Conservation (phyloP, 805 yeast species). For the Naumovozyma dairenensis region DNA sequence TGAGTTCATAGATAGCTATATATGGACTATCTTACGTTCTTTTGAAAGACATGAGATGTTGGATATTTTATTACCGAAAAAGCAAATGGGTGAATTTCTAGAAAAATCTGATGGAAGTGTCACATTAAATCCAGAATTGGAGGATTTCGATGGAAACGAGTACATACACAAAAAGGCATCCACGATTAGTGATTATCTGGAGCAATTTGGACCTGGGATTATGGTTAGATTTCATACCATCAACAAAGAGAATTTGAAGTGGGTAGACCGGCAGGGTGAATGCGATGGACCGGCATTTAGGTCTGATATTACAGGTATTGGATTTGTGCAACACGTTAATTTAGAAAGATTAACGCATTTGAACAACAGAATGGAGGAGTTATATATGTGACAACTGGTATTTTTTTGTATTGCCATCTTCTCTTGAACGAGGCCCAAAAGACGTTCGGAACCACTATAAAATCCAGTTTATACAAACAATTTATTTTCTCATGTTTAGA, state of each 20-base stretch:
- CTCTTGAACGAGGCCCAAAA: too few species aligned
- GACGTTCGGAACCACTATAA: too few species aligned
- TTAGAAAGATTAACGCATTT: conserved; percentile 1
- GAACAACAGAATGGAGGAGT: conserved; percentile 1
- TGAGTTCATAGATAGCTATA: background rate
- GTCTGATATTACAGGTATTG: background rate
- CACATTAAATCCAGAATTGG: background rate
- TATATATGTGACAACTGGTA: too few species aligned
- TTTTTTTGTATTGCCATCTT: too few species aligned
- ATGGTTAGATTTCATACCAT: background rate
- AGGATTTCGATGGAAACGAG: background rate
- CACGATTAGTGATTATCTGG: background rate
- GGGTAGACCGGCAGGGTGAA: background rate
- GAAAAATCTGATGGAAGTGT: background rate
- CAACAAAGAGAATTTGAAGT: background rate
- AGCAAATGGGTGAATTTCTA: background rate
- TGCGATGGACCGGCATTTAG: background rate
- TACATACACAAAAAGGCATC: too few species aligned
- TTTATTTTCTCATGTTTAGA: too few species aligned
- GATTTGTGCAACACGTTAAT: background rate
- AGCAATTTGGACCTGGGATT: background rate
- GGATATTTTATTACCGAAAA: background rate
- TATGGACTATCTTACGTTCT: background rate
- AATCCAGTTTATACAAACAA: too few species aligned
- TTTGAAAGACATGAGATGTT: background rate